These are phyloP conservation scores for Capsicum rhomboideum DNA, from an alignment of 257 asterid genomes.

Conservation along the genomic window DNA sequence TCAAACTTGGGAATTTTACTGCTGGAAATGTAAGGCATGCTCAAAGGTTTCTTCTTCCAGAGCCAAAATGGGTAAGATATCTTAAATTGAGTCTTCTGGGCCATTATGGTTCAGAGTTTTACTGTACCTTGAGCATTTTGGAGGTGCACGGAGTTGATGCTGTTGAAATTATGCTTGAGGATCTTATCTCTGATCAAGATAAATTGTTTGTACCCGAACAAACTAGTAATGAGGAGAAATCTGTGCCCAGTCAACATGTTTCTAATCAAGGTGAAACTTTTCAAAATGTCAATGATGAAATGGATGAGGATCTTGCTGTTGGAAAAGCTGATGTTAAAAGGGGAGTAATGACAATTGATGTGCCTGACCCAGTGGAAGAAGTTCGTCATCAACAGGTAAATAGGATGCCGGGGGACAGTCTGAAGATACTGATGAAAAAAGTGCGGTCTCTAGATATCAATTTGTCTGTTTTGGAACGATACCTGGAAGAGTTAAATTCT, in stretches of 20 bases:
- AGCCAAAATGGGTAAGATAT: constrained; percentile 93
- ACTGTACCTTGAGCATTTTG: constrained; percentile 74
- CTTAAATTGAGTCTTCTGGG: constrained; percentile 54
- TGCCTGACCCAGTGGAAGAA: constrained; percentile 78
- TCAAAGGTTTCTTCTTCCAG: constrained; percentile 63
- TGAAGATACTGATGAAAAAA: constrained; percentile 81
- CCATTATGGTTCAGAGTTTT: constrained; percentile 91
- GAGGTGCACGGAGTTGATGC: constrained; percentile 97
- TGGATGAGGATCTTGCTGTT: constrained; percentile 17
- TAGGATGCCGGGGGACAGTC: constrained; percentile 97
- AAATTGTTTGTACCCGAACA: constrained; percentile 37
- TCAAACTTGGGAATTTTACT: constrained; percentile 64
- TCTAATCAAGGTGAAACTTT: constrained; percentile 23
- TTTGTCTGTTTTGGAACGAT: constrained; percentile 70
- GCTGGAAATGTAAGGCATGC: constrained; percentile 76
- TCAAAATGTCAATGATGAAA: constrained; percentile 41
- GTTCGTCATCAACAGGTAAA: constrained; percentile 59
- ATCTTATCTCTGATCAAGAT: constrained; percentile 59
- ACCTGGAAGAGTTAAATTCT: constrained; percentile 70
- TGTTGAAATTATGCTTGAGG: constrained; percentile 96
- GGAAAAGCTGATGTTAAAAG: constrained; percentile 34
- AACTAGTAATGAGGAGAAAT: constrained; percentile 26
- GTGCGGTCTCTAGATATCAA: constrained; percentile 81
- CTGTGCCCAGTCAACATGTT: constrained; percentile 22
- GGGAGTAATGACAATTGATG: constrained; percentile 27